phyloP scores from a whole-genome alignment of 768 basidiomycete genomes.

The Steccherinum ochraceum region DNA sequence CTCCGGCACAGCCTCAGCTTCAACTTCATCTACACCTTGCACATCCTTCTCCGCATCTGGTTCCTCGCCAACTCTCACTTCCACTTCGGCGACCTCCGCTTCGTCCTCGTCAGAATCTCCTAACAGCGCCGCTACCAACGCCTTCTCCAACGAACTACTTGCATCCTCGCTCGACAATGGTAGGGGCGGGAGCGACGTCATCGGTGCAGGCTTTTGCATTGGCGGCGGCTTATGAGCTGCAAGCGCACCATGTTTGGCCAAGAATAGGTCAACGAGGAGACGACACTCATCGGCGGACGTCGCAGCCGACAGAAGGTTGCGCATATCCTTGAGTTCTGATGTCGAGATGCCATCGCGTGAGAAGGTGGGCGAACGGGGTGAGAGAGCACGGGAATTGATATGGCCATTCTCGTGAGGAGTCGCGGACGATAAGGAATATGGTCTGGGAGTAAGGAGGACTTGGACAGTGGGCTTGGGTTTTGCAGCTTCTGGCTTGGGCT shows the following conservation, averaged over 20 bases:
- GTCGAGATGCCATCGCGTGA: slow-evolving; percentile 24
- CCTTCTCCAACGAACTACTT: not conserved
- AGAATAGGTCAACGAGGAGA: slow-evolving; percentile 76
- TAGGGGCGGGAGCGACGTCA: too few relatives aligned
- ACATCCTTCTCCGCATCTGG: too few relatives aligned
- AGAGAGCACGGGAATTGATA: not conserved
- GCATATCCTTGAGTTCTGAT: slow-evolving; percentile 57
- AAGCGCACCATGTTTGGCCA: slow-evolving; percentile 31
- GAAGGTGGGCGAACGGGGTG: slow-evolving; percentile 14
- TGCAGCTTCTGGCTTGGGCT: not conserved
- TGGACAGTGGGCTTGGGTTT: not conserved
- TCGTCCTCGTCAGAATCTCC: not conserved
- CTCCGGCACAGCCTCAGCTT: too few relatives aligned
- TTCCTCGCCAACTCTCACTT: too few relatives aligned
- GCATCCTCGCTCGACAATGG: too few relatives aligned
- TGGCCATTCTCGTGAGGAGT: not conserved
- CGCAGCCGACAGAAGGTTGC: slow-evolving; percentile 58
- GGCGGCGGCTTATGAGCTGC: too few relatives aligned
- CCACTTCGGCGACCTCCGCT: not conserved
- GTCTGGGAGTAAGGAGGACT: not conserved
- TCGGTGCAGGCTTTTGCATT: too few relatives aligned
- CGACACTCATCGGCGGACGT: slow-evolving; percentile 80
- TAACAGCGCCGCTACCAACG: not conserved
- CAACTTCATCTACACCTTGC: not conserved
- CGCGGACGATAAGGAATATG: not conserved